phyloP scores from a whole-genome alignment of 495 filamentous ascomycete species.

The Neurospora sp. region DNA sequence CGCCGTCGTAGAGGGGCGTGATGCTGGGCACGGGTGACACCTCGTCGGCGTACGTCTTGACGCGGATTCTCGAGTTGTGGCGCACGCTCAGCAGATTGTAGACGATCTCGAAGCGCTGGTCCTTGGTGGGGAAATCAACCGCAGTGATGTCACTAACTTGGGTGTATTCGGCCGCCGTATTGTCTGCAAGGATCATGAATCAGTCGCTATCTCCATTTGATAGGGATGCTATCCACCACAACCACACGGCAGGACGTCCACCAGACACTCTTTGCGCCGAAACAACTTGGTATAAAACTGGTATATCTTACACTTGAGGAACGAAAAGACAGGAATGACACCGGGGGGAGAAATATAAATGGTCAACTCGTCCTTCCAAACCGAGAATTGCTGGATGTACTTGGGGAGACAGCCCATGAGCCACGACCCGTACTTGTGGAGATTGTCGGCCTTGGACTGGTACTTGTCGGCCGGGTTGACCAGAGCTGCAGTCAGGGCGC shows the following conservation, averaged over 20 bases:
- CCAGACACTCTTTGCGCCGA: not conserved
- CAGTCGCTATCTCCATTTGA: not conserved
- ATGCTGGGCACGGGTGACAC: conserved; percentile 88
- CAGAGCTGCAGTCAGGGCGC: conserved; percentile 61
- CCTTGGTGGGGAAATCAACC: conserved; percentile 89
- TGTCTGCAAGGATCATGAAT: conserved; percentile 36
- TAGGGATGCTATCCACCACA: not conserved
- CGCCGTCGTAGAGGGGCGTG: conserved; percentile 78
- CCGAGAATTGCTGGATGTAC: conserved; percentile 97
- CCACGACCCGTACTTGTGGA: conserved; percentile 93
- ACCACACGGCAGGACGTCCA: conserved; percentile 3
- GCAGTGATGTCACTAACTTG: conserved; percentile 84
- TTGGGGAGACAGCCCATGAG: conserved; percentile 94
- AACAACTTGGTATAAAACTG: not conserved
- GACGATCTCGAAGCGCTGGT: conserved; percentile 93
- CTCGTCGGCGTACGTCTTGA: conserved; percentile 99
- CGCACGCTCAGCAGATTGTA: conserved; percentile 95
- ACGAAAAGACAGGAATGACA: conserved; percentile 82
- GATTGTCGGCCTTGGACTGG: conserved; percentile 64
- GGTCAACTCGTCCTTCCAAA: conserved; percentile 98
- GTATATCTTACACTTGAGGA: conserved; percentile 65
- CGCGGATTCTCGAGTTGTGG: conserved; percentile 90
- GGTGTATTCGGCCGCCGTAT: conserved; percentile 95
- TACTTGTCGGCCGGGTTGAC: conserved; percentile 94
- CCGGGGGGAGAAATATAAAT: conserved; percentile 85